Evolutionary conservation across 108 stramenopile genomes (phyloP).

Genomic region (Skeletonema costatum): DNA sequence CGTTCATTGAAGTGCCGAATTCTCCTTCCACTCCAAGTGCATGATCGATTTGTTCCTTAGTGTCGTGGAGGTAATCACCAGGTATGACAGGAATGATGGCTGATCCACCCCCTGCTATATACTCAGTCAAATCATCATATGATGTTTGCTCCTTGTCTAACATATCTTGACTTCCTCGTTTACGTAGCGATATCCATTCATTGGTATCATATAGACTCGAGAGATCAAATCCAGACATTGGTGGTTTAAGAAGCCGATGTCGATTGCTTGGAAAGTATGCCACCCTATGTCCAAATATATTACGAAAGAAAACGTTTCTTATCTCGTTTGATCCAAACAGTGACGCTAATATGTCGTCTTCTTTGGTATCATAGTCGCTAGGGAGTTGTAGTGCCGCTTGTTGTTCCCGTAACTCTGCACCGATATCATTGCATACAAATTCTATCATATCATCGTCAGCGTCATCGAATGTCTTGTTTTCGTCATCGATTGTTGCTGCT

Average conservation of each 20-base stretch:
- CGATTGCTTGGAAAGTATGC: conserved; percentile 3
- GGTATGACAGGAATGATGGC: conserved; percentile 29
- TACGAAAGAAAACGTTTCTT: conserved; percentile 8
- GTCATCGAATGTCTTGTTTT: neutral
- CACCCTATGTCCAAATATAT: conserved; percentile 18
- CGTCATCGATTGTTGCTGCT: too few relatives aligned
- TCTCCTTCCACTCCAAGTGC: conserved; percentile 9
- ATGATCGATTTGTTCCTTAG: conserved; percentile 7
- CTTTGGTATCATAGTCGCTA: neutral
- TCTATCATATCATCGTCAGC: neutral
- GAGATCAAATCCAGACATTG: conserved; percentile 17
- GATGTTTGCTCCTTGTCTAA: conserved; percentile 16
- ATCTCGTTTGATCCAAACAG: conserved; percentile 15
- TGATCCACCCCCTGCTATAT: conserved; percentile 24
- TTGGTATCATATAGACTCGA: conserved; percentile 9
- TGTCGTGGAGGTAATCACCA: conserved; percentile 9
- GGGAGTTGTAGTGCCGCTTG: neutral
- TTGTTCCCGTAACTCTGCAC: conserved; percentile 2
- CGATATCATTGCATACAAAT: conserved; percentile 11
- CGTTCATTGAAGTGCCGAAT: conserved; percentile 18
- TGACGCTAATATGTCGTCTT: conserved; percentile 15
- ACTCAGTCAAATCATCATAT: conserved; percentile 18
- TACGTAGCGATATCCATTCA: conserved; percentile 29
- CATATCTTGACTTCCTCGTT: conserved; percentile 19
- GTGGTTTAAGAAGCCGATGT: neutral